These are phyloP conservation scores for Neostapfia colusana DNA, from an alignment of 176 grass and related monocot genomes.

Conservation along the genomic window DNA sequence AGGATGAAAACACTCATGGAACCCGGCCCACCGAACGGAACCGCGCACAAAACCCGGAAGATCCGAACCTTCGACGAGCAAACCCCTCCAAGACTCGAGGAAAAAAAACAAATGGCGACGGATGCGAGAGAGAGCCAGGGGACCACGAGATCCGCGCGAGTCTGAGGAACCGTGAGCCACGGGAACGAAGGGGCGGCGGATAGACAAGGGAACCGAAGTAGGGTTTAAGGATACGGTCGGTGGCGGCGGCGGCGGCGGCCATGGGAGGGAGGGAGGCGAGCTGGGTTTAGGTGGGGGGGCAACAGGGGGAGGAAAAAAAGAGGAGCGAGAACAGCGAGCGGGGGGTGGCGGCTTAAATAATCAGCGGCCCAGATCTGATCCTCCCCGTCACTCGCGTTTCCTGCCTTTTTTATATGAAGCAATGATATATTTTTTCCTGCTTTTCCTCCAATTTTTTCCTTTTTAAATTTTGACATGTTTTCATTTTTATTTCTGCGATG, in stretches of 20 bases:
- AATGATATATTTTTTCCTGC: background rate
- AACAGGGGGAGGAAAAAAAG: constrained; percentile 5
- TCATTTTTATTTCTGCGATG: background rate
- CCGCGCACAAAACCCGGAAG: background rate
- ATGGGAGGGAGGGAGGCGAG: constrained; percentile 15
- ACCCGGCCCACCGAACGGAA: background rate
- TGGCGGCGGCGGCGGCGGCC: constrained; percentile 35
- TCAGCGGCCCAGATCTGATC: constrained; percentile 22
- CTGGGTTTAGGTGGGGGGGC: background rate
- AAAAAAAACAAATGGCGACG: background rate
- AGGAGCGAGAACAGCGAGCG: background rate
- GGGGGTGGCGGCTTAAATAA: constrained; percentile 22
- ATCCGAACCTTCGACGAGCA: background rate
- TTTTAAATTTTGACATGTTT: background rate
- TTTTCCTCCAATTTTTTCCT: background rate
- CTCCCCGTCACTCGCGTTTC: background rate
- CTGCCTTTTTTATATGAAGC: background rate
- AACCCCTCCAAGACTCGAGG: background rate
- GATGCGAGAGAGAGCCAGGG: background rate
- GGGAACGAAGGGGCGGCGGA: background rate
- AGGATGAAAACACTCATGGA: background rate
- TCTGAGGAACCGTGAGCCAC: background rate
- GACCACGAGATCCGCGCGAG: constrained; percentile 29
- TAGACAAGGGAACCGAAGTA: background rate
- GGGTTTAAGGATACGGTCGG: constrained; percentile 58